Conservation (phyloP, 768 basidiomycete genomes). For the Tylopilus sp. region DNA sequence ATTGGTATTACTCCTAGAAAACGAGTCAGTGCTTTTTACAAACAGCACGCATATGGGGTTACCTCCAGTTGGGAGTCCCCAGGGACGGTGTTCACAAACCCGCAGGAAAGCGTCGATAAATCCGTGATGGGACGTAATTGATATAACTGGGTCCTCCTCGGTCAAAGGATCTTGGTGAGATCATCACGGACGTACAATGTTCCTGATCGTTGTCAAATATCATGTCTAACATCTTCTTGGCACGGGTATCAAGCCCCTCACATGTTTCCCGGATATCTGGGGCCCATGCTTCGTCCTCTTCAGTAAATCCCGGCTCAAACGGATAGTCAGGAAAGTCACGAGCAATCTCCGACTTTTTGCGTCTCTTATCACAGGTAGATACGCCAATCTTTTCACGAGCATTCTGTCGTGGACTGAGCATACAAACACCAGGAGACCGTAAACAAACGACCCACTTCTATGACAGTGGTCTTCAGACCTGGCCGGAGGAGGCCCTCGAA, state of each 20-base stretch:
- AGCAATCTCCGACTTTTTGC: slow-evolving; percentile 45
- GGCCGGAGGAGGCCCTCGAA: slow-evolving; percentile 42
- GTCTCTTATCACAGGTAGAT: slow-evolving; percentile 70
- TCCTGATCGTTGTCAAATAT: slow-evolving; percentile 47
- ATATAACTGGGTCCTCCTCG: slow-evolving; percentile 45
- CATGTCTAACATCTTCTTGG: slow-evolving; percentile 47
- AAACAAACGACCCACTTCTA: slow-evolving; percentile 46
- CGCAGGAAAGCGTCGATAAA: slow-evolving; percentile 56
- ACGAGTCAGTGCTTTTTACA: slow-evolving; percentile 1
- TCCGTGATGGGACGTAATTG: slow-evolving; percentile 64
- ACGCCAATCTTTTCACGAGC: slow-evolving; percentile 63
- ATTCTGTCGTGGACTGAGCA: slow-evolving; percentile 38
- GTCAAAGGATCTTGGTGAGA: background rate
- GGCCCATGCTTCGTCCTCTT: slow-evolving; percentile 62
- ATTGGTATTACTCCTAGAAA: too few species aligned
- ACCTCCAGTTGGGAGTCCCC: slow-evolving; percentile 63
- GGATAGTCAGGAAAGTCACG: slow-evolving; percentile 45
- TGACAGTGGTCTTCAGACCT: slow-evolving; percentile 37
- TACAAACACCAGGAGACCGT: background rate
- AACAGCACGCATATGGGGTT: slow-evolving; percentile 13
- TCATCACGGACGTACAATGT: slow-evolving; percentile 43
- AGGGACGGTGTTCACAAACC: slow-evolving; percentile 42
- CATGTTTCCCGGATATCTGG: slow-evolving; percentile 51
- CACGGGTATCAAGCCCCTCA: slow-evolving; percentile 45
- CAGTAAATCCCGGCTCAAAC: slow-evolving; percentile 56